phyloP scores from a whole-genome alignment of 2,329 filamentous ascomycete genomes.

The Cladosporium phlei region DNA sequence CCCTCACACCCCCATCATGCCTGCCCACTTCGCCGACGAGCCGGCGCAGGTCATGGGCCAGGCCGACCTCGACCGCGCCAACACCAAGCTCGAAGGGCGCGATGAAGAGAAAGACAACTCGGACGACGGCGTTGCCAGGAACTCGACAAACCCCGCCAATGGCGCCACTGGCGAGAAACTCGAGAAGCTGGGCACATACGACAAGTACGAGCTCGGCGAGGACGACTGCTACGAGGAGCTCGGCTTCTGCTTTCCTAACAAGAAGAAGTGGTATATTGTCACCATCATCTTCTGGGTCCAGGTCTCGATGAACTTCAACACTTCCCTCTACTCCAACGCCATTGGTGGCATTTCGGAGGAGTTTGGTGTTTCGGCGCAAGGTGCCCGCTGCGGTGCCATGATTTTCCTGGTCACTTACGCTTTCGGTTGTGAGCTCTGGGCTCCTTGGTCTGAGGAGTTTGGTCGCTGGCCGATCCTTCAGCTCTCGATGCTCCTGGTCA shows the following conservation, averaged over 20 bases:
- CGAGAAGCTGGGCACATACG: slow-evolving; percentile 33
- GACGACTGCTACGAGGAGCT: slow-evolving; percentile 47
- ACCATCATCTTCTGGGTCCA: slow-evolving; percentile 51
- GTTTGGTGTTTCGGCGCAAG: slow-evolving; percentile 45
- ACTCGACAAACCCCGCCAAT: slow-evolving; percentile 5
- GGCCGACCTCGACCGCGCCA: slow-evolving; percentile 24
- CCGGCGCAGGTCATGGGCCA: slow-evolving; percentile 27
- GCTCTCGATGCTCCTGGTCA: slow-evolving; percentile 48
- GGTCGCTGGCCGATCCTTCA: slow-evolving; percentile 51
- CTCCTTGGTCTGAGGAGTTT: slow-evolving; percentile 51
- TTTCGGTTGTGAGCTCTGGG: slow-evolving; percentile 50
- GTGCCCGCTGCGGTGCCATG: slow-evolving; percentile 45
- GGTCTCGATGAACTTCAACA: slow-evolving; percentile 57
- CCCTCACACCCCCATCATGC: slow-evolving; percentile 5
- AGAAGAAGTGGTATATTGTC: slow-evolving; percentile 53
- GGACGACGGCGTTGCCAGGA: slow-evolving; percentile 15
- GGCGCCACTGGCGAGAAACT: slow-evolving; percentile 21
- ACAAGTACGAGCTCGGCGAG: slow-evolving; percentile 47
- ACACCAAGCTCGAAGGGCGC: slow-evolving; percentile 25
- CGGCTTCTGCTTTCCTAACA: slow-evolving; percentile 45
- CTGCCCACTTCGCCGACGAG: slow-evolving; percentile 26
- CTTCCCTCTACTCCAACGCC: slow-evolving; percentile 52
- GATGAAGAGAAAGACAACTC: slow-evolving; percentile 19
- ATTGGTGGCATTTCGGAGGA: slow-evolving; percentile 43
- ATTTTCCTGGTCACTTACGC: slow-evolving; percentile 50